Evolutionary conservation across 23 red algal species (phyloP).

Genomic region (Porphyridium purpureum): DNA sequence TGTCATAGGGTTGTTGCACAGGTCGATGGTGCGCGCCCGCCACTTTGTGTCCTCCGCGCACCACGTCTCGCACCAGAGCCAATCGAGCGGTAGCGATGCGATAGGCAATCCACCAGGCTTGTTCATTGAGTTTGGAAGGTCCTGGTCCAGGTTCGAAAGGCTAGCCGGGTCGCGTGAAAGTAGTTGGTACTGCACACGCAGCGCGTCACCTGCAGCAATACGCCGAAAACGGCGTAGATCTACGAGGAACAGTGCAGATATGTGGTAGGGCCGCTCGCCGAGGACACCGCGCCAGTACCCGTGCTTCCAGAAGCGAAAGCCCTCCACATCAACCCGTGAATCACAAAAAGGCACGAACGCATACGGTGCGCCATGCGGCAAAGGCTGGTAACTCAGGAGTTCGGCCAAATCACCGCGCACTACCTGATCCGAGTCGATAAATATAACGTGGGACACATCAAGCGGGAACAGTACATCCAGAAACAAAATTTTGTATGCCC

Average conservation of each 20-base stretch:
- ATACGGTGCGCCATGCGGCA: slow-evolving; percentile 66
- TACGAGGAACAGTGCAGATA: slow-evolving; percentile 90
- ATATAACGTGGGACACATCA: slow-evolving; percentile 48
- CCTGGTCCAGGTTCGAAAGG: slow-evolving; percentile 93
- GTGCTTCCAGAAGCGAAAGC: slow-evolving; percentile 84
- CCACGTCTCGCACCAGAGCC: slow-evolving; percentile 99
- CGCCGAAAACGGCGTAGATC: slow-evolving; percentile 77
- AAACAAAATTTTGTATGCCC: slow-evolving; percentile 99
- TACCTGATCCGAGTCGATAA: slow-evolving; percentile 99
- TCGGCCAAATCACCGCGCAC: slow-evolving; percentile 77
- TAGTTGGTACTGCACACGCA: slow-evolving; percentile 72
- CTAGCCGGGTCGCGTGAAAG: slow-evolving; percentile 66
- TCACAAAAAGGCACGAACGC: slow-evolving; percentile 97
- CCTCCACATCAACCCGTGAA: slow-evolving; percentile 64
- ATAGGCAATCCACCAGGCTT: slow-evolving; percentile 29
- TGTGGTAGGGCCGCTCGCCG: slow-evolving; percentile 62
- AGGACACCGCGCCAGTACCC: slow-evolving; percentile 84
- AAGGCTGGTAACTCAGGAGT: slow-evolving; percentile 37
- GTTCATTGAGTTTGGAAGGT: slow-evolving; percentile 66
- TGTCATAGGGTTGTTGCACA: slow-evolving; percentile 98
- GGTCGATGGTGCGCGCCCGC: slow-evolving; percentile 84
- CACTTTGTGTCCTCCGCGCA: slow-evolving; percentile 81
- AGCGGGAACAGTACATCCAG: slow-evolving; percentile 92
- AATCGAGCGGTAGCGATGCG: slow-evolving; percentile 66
- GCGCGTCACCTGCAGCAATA: slow-evolving; percentile 59